Evolutionary conservation across 352 stramenopile genomes (phyloP), one percentile per base, ranked within the genome.

Genomic region (Phytopythium vexans): DNA sequence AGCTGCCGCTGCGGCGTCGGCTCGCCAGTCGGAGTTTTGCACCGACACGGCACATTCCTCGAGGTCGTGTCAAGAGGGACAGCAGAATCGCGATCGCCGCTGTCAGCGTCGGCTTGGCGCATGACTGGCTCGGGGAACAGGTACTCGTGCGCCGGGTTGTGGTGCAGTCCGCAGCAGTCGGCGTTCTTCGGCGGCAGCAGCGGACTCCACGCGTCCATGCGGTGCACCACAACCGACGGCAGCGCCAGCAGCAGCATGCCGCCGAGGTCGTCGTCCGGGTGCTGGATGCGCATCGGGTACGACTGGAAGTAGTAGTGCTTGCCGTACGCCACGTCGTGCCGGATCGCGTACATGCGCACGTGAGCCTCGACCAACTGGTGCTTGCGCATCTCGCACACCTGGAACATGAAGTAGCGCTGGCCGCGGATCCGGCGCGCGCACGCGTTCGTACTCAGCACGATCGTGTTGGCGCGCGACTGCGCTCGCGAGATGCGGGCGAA

Each of bases 351-450:
- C 58, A 94, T 92, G 46, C 94, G 86, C 37, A 98, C 91, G 55
- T 97, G 93, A 6, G 91, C 92, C 58, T 98, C 93, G 8, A 98
- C 89, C 37, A 99, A 82, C 68, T 98, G 88, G 66, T 97, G 91
- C 62, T 98, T 97, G 62, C 90, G 86, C 76, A 94, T 90, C 60
- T 95, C 85, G 52, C 79, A 92, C 9, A 74, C 89, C 58, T 86
- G 97, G 47, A 94, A 94, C 72, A 98, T 98, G 54, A 98, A 96
- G 76, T 98, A 98, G 45, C 91, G 68, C 37, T 95, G 64, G 21
- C 91, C 92, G 32, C 88, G 72, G 21, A 98, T 84, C 46, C 86
- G 77, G 34, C 89, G 84, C 52, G 98, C 77, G 12, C 95, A 77
- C 3, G 95, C 94, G 51, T 93, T 90, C 42, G 97, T 91, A 60